Conservation (phyloP, 306 rosid genomes). For the Rosa persica region DNA sequence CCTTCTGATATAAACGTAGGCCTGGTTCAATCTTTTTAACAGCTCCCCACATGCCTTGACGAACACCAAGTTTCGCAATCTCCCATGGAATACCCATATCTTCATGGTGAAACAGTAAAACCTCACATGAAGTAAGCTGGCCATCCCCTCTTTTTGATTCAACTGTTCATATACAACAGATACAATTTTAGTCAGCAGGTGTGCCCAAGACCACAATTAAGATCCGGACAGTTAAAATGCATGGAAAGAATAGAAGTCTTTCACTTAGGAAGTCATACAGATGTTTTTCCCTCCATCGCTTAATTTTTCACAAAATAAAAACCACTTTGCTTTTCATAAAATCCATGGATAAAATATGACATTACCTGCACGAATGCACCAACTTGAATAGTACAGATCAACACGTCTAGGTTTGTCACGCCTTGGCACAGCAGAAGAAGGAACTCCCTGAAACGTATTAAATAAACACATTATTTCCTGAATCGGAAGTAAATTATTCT, state of each 20-base stretch:
- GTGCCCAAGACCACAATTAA: constrained; percentile 13
- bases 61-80: constrained; percentile 88
- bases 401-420: constrained; percentile 60
- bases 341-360: background rate
- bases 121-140: constrained; percentile 77
- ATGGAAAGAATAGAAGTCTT: constrained; percentile 9
- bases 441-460: constrained; percentile 45
- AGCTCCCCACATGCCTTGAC: constrained; percentile 99
- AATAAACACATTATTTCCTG: constrained; percentile 25
- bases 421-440: constrained; percentile 47
- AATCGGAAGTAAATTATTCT: background rate
- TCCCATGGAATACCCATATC: constrained; percentile 99
- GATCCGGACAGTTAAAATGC: background rate
- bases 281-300: background rate
- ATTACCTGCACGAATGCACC: constrained; percentile 68
- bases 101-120: constrained; percentile 79
- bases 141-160: constrained; percentile 68
- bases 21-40: constrained; percentile 91
- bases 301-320: background rate
- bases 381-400: constrained; percentile 60
- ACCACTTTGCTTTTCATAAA: background rate
- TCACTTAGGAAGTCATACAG: constrained; percentile 12
- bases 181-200: constrained; percentile 21
- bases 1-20: constrained; percentile 62
- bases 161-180: constrained; percentile 46